These are phyloP conservation scores for Aspergillus cejpii DNA, from an alignment of 2,329 filamentous ascomycete genomes.

Conservation along the genomic window DNA sequence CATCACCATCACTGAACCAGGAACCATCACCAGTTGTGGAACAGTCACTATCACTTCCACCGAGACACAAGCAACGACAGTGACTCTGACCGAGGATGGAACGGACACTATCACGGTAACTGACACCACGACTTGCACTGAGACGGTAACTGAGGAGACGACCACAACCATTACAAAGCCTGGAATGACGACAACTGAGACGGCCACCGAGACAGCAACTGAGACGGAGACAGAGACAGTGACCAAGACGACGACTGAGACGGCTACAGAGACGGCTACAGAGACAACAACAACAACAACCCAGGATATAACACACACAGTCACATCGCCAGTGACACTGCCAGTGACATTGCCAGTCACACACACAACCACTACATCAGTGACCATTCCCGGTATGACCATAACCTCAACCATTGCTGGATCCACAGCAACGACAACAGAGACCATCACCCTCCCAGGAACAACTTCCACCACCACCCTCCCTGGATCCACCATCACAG, in stretches of 20 bases:
- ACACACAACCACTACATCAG: too few relatives aligned
- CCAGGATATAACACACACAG: too few relatives aligned
- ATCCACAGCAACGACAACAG: not conserved
- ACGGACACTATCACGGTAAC: not conserved
- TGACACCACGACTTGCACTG: not conserved
- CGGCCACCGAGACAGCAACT: slow-evolving; percentile 3
- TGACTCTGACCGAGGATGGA: not conserved
- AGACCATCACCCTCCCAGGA: not conserved
- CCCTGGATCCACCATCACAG: slow-evolving; percentile 13
- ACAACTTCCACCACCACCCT: slow-evolving; percentile 6
- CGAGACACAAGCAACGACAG: not conserved
- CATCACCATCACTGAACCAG: not conserved
- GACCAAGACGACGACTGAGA: not conserved
- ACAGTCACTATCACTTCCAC: not conserved
- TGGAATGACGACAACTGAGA: slow-evolving; percentile 2
- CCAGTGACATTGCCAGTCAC: too few relatives aligned
- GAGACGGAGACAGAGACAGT: slow-evolving; percentile 1
- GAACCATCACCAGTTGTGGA: not conserved
- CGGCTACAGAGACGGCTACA: too few relatives aligned
- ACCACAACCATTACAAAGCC: slow-evolving; percentile 20
- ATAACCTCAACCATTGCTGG: not conserved
- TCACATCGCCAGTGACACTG: too few relatives aligned
- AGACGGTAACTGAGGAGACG: slow-evolving; percentile 11
- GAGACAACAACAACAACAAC: too few relatives aligned
- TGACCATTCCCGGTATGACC: not conserved